Evolutionary conservation across 2,329 filamentous ascomycete genomes (phyloP), one percentile per base, ranked within the genome.

Genomic region (Penicillium sp.): DNA sequence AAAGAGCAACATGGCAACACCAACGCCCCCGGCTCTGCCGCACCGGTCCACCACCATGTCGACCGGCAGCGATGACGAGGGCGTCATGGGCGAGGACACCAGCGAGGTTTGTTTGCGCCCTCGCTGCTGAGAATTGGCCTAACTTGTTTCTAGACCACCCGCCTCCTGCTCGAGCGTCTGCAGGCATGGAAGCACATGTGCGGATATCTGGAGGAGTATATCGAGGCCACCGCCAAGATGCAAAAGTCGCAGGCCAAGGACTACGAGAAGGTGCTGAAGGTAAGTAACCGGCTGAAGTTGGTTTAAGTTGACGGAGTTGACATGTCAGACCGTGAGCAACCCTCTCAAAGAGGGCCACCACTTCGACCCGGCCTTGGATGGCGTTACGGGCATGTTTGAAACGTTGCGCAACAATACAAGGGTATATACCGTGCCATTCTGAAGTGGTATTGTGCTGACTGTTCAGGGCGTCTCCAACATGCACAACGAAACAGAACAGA

Each of bases 171-270:
- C 55, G 91, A 97, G 78, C 86, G 94, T 62, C 81, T 99, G 60
- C 88, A 90, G 67, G 94, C 94, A 47, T 99, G 91, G 91, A 97
- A 97, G 73, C 93, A 97, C 72, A 90, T 92, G 60, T 90, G 91
- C 61, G 90, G 81, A 56, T 93, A 96, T 69, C 81, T 99, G 48
- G 91, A 97, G 74, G 91, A 96, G 52, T 99, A 97, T 72, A 81
- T 97, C 66, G 79, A 78, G 28, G 86, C 89, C 6, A 90, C 91
- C 3, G 91, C 96, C 73, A 97, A 93, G 80, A 81, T 90, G 58
- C 88, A 97, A 69, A 88, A 86, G 69, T 82, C 84, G 11, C 88
- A 96, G 65, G 86, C 90, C 55, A 97, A 96, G 78, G 93, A 97
- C 73, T 96, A 96, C 68, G 92, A 97, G 78, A 93, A 90, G 75